Evolutionary conservation across 2,329 filamentous ascomycete genomes (phyloP), one percentile per base, ranked within the genome.

Genomic region (Herpomyces periplanetae): DNA sequence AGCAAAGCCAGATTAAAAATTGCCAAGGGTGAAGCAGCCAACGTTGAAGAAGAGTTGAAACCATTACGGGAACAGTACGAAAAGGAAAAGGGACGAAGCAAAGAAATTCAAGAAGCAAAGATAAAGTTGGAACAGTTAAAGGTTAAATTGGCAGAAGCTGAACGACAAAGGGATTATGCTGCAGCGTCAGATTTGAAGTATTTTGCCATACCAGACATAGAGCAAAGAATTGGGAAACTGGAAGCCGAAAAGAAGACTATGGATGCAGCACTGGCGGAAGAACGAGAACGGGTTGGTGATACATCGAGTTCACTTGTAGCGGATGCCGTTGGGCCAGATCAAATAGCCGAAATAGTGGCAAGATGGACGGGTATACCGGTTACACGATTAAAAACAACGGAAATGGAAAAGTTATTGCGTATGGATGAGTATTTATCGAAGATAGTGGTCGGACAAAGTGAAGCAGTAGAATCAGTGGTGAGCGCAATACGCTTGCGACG

Each of bases 351-450:
- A 34, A 96, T 96, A 25, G 80, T 96, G 20, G 64, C 65, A 21
- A 61, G 71, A 24, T 88, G 73, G 68, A 96, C 80, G n/a, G 80
- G 80, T 26, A 96, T 96, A 29, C 80, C 80, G 1, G 69, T 96
- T 23, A 91, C 71, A 3, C 53, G 75, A 25, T 57, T 96, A 15
- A 75, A 65, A 44, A 88, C 80, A 0, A 65, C 71, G 0, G 80
- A 96, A 42, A 91, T 87, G 43, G 80, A 96, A 37, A 91, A 91
- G 47, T 51, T 96, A n/a, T 52, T 96, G 26, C 52, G 85, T 32
- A 96, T 96, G 80, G 80, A 96, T 42, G 63, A 55, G 32, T 59
- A 62, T 17, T 56, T 96, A 4, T 46, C 53, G 27, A 64, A 71
- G 37, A 43, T 84, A 10, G 80, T 96, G 8, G 59, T 96, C 20